Percentiles rank a stretch among this genome's conserved stretches.
phyloP scores from a whole-genome alignment of 768 basidiomycete species.

The Amanita molliuscula region DNA sequence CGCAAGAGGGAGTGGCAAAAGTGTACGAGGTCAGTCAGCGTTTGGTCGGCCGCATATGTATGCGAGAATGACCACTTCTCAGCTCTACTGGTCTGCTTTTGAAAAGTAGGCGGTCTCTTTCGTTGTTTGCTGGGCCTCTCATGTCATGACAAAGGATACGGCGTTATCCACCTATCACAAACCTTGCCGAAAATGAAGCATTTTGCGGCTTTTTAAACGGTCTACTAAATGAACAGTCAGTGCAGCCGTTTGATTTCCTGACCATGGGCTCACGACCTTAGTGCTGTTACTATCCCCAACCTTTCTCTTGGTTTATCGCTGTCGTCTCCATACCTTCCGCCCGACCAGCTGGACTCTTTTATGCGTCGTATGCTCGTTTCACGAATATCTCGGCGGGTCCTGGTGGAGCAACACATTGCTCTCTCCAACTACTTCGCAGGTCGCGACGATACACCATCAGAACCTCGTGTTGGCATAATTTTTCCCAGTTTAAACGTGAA shows the following conservation, averaged over 20 bases:
- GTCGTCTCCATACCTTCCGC: constrained; percentile 68
- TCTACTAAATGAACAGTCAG: constrained; percentile 70
- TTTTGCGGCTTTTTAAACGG: constrained; percentile 66
- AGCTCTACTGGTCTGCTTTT: constrained; percentile 85
- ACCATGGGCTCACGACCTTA: constrained; percentile 16
- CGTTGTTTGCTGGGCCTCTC: not conserved
- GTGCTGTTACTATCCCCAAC: constrained; percentile 71
- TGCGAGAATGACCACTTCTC: constrained; percentile 3
- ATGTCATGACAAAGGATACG: constrained; percentile 42
- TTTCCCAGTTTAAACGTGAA: constrained; percentile 65
- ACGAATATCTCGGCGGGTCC: constrained; percentile 79
- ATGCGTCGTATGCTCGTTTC: constrained; percentile 90
- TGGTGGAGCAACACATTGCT: constrained; percentile 84
- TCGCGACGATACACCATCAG: constrained; percentile 23
- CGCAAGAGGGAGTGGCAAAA: constrained; percentile 70
- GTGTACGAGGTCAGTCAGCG: constrained; percentile 65
- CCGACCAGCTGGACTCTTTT: constrained; percentile 76
- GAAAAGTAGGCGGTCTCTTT: constrained; percentile 44
- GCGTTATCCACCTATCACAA: constrained; percentile 62
- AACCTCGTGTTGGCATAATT: constrained; percentile 77
- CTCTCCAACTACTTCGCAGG: constrained; percentile 51
- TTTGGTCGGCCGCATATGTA: not conserved
- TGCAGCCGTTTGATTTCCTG: constrained; percentile 10
- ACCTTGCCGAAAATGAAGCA: constrained; percentile 59
- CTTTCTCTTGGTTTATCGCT: constrained; percentile 76